These are phyloP conservation scores for Dorcoceras hygrometricum DNA, from an alignment of 257 asterid species.

Conservation along the genomic window DNA sequence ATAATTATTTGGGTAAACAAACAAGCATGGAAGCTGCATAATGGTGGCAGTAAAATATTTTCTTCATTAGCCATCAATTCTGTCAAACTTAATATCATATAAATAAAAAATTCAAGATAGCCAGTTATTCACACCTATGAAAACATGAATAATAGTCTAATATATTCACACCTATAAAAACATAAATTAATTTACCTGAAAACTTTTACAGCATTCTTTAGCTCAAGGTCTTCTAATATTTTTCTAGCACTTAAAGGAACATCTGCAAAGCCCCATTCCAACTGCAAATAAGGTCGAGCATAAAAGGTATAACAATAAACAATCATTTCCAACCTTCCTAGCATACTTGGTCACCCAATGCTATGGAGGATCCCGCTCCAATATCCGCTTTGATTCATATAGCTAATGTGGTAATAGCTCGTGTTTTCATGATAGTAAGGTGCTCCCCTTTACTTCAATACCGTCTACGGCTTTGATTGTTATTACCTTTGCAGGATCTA, in stretches of 20 bases:
- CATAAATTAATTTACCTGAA: slow-evolving; percentile 53
- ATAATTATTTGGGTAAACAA: neutral
- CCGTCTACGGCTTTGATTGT: too few relatives aligned
- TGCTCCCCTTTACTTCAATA: too few relatives aligned
- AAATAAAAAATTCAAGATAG: slow-evolving; percentile 1
- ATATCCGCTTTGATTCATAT: slow-evolving; percentile 4
- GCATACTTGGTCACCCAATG: slow-evolving; percentile 13
- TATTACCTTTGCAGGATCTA: too few relatives aligned
- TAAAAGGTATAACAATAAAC: too few relatives aligned
- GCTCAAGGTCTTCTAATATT: slow-evolving; percentile 77
- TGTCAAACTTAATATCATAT: neutral
- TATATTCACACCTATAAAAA: neutral
- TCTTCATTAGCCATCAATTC: too few relatives aligned
- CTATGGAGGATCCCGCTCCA: slow-evolving; percentile 7
- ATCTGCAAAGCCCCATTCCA: slow-evolving; percentile 49
- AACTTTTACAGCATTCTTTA: slow-evolving; percentile 78
- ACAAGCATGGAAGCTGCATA: too few relatives aligned
- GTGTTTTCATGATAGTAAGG: too few relatives aligned
- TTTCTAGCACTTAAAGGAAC: slow-evolving; percentile 77
- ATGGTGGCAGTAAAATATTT: too few relatives aligned
- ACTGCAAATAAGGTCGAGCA: too few relatives aligned
- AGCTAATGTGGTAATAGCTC: neutral
- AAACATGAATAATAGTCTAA: neutral
- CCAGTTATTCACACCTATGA: neutral
- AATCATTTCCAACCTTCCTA: too few relatives aligned